phyloP scores from a whole-genome alignment of 805 yeast genomes.

The Yarrowia hollandica region DNA sequence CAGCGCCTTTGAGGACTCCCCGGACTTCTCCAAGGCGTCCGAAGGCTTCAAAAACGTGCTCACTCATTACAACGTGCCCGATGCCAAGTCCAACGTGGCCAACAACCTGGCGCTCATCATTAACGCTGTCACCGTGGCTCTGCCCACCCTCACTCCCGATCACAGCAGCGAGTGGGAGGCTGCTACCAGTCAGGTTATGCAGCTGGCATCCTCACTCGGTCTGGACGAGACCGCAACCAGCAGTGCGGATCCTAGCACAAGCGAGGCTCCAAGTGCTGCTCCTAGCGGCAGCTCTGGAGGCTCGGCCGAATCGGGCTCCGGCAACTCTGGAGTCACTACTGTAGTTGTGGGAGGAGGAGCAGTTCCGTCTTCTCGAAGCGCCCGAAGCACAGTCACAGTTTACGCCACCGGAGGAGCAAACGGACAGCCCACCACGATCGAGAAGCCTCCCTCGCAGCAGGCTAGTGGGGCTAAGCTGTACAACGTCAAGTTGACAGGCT shows the following conservation, averaged over 20 bases:
- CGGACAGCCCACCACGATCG: conserved; percentile 12
- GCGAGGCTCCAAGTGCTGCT: background rate
- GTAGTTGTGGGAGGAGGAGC: background rate
- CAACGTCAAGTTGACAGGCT: background rate
- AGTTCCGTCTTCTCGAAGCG: background rate
- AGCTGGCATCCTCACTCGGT: conserved; percentile 8
- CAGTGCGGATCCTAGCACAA: background rate
- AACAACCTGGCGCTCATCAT: conserved; percentile 13
- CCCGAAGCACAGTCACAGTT: conserved; percentile 3
- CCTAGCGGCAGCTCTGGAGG: background rate
- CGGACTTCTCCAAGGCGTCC: conserved; percentile 22
- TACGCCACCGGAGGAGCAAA: background rate
- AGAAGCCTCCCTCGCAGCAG: conserved; percentile 3
- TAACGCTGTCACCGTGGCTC: conserved; percentile 14
- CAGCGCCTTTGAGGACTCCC: conserved; percentile 22
- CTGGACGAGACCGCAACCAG: background rate
- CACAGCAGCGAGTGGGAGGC: conserved; percentile 17
- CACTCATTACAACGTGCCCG: conserved; percentile 21
- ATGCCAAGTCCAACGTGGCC: conserved; percentile 19
- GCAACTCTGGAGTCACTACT: background rate
- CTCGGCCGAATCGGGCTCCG: background rate
- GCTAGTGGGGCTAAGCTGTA: background rate
- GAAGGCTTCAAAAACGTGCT: conserved; percentile 20
- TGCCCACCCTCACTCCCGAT: conserved; percentile 16
- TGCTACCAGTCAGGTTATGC: conserved; percentile 5